Evolutionary conservation across 805 yeast species (phyloP), one percentile per base, ranked within the genome.

Genomic region (Candida boleticola): DNA sequence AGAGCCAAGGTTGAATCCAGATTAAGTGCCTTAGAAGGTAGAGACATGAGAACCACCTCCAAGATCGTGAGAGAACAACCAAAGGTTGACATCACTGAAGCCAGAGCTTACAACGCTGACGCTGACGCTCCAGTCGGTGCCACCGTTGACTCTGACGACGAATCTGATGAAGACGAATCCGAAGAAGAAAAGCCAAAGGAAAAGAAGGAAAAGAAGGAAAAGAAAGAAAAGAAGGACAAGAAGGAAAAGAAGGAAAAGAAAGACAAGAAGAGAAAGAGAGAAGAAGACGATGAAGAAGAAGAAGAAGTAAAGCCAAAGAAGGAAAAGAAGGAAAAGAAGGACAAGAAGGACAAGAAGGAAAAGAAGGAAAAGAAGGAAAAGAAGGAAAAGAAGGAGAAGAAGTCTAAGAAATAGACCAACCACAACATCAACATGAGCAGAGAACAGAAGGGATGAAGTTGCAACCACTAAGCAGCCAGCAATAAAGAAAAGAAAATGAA

Each of bases 1-100:
- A 83, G 99, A 73, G 82, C 88, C 53, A 89, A 89, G 77, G 92
- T 93, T 57, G 99, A 93, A 73, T 78, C 88, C 45, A 85, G 99
- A 74, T 80, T 93, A 57, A 87, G 96, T 64, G 87, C 90, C 46
- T 76, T 93, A 54, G 99, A 93, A 73, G 99, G 99, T 54, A 88
- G 96, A 70, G 98, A 93, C 66, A 71, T 90, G 63, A 84, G 96
- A 74, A 84, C 96, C 32, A 83, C 95, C 36, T 80, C 95, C 42
- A 82, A 83, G 73, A 82, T 88, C 52, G 82, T 80, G 47, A 86
- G 84, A 65, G 87, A 86, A 57, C 85, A 83, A 62, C 83, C 85
- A 64, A 92, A 90, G 80, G 83, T 89, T 52, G 95, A 86, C 48
- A 77, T 92, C 54, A 70, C 88, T 41, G 92, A 88, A 63, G 82